phyloP scores from a whole-genome alignment of 164 flowering plant species.

The Tetracentron sinense region DNA sequence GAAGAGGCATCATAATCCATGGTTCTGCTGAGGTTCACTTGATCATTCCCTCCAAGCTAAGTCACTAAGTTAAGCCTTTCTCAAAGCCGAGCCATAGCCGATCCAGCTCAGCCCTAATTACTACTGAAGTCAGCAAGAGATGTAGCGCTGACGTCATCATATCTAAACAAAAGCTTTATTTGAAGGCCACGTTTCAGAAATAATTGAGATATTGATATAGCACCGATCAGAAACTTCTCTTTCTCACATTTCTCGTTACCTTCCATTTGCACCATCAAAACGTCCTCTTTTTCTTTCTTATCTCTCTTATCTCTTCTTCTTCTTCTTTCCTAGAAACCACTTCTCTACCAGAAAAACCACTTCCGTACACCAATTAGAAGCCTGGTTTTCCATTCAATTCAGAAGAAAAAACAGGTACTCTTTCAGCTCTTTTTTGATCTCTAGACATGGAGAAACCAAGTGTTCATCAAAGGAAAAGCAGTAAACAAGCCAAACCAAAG shows the following conservation, averaged over 20 bases:
- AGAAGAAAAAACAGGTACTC: not conserved
- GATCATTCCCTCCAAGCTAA: too few species aligned
- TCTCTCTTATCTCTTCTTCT: not conserved
- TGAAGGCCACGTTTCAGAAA: conserved; percentile 1
- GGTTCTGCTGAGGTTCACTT: too few species aligned
- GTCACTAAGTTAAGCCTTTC: too few species aligned
- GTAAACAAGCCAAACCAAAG: conserved; percentile 14
- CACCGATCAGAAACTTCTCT: not conserved
- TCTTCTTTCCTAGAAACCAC: not conserved
- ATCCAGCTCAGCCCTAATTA: too few species aligned
- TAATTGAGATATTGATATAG: conserved; percentile 5
- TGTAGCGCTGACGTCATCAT: not conserved
- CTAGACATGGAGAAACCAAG: conserved; percentile 12
- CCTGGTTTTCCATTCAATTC: not conserved
- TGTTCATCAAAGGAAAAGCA: conserved; percentile 5
- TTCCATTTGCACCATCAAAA: not conserved
- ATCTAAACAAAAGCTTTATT: not conserved
- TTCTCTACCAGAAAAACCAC: not conserved
- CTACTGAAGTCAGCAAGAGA: not conserved
- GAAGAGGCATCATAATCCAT: too few species aligned
- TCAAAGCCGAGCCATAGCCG: too few species aligned
- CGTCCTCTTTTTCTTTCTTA: not conserved
- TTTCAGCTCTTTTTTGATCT: not conserved
- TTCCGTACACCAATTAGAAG: not conserved
- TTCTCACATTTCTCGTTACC: not conserved